Evolutionary conservation across 768 basidiomycete species (phyloP).

Genomic region (Mycena maculata): DNA sequence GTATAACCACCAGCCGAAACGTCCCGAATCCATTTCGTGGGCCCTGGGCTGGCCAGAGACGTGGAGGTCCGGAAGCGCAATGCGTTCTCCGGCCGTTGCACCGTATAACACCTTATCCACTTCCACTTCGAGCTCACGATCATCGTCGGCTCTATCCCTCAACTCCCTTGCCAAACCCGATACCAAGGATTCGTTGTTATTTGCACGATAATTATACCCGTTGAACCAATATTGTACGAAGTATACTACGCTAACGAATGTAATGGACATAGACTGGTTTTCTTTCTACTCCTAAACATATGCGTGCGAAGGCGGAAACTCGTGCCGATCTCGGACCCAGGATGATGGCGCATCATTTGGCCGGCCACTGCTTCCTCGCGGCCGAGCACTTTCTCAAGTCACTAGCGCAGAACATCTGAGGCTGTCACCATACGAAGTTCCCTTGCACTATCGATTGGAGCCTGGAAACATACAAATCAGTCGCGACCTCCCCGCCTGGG

Average conservation of each 20-base stretch:
- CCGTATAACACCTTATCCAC: constrained; percentile 18
- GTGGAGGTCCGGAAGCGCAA: constrained; percentile 29
- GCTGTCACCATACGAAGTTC: too few relatives aligned
- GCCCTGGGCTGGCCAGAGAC: constrained; percentile 36
- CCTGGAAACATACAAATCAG: too few relatives aligned
- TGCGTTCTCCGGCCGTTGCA: constrained; percentile 29
- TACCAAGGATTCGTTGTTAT: constrained; percentile 36
- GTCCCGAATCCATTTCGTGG: constrained; percentile 37
- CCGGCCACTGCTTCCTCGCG: too few relatives aligned
- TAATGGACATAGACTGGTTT: constrained; percentile 3
- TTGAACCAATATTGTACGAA: too few relatives aligned
- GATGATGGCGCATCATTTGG: too few relatives aligned
- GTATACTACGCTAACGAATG: not conserved
- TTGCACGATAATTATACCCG: constrained; percentile 24
- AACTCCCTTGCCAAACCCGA: constrained; percentile 32
- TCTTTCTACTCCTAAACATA: too few relatives aligned
- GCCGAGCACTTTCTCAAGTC: too few relatives aligned
- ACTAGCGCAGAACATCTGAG: too few relatives aligned
- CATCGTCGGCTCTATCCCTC: constrained; percentile 35
- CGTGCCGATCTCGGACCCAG: too few relatives aligned
- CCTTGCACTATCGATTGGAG: too few relatives aligned
- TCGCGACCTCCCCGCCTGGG: too few relatives aligned
- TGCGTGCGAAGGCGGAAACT: too few relatives aligned
- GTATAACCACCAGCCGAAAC: constrained; percentile 79
- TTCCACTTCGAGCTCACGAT: constrained; percentile 33